Evolutionary conservation across 1,284 basidiomycete genomes (phyloP).

Genomic region (Puccinia hordei): DNA sequence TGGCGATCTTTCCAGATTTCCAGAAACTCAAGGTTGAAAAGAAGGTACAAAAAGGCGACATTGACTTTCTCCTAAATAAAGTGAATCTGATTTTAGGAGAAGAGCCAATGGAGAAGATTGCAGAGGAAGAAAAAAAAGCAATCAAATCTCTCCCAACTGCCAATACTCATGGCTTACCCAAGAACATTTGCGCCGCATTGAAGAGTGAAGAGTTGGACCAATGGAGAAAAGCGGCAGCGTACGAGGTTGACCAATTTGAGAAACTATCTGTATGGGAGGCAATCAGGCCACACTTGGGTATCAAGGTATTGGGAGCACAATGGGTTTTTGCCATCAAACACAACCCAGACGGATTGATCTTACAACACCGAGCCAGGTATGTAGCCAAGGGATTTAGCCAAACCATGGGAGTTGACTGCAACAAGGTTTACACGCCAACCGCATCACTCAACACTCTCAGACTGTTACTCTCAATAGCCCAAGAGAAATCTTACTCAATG

Average conservation of each 20-base stretch:
- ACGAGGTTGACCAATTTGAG: not conserved
- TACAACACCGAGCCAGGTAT: conserved; percentile 14
- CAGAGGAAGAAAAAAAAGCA: not conserved
- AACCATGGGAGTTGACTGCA: conserved; percentile 45
- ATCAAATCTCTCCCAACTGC: not conserved
- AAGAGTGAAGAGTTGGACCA: not conserved
- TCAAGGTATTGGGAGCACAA: not conserved
- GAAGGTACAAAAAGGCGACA: not conserved
- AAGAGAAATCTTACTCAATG: not conserved
- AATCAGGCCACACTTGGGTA: not conserved
- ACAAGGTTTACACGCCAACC: conserved; percentile 51
- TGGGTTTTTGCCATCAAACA: not conserved
- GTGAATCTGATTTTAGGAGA: not conserved
- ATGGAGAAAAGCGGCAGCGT: not conserved
- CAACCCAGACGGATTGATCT: not conserved
- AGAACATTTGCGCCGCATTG: not conserved
- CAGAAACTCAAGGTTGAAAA: not conserved
- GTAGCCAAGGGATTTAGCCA: conserved; percentile 51
- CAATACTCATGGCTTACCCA: not conserved
- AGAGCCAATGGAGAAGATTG: not conserved
- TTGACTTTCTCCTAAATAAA: not conserved
- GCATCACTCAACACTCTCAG: conserved; percentile 17
- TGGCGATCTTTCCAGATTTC: conserved; percentile 12
- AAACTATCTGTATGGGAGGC: not conserved
- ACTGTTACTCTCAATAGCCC: conserved; percentile 46